A percentile compares a stretch with the other conserved stretches of the same genome.
Conservation (phyloP, 306 rosid species). For the Biancaea sappan region DNA sequence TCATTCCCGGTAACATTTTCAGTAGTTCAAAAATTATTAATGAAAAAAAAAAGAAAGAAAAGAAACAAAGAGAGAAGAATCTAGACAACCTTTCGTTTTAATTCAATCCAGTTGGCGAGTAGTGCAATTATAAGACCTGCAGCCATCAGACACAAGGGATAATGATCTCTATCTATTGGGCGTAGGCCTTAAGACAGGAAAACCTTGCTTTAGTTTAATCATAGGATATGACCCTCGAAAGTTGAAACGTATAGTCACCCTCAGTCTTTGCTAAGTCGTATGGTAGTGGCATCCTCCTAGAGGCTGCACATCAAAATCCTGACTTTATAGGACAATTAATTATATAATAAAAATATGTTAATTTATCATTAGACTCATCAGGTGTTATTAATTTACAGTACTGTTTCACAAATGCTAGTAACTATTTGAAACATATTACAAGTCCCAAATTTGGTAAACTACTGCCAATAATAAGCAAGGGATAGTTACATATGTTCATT, state of each 20-base stretch:
- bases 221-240: background rate
- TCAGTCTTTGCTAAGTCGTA: no score
- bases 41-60: conserved; percentile 4
- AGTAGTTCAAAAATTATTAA: background rate
- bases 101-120: conserved; percentile 38
- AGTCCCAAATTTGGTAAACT: no score
- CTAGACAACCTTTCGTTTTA: conserved; percentile 23
- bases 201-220: background rate
- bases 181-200: conserved; percentile 20
- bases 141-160: background rate
- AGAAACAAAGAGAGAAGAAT: conserved; percentile 16
- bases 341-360: no score
- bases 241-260: background rate
- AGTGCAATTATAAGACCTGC: background rate
- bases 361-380: no score
- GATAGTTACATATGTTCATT: no score
- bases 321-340: background rate
- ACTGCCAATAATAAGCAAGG: no score
- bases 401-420: no score
- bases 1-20: conserved; percentile 19
- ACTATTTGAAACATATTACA: no score
- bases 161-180: conserved; percentile 9
- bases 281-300: no score
- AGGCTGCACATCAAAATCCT: no score
- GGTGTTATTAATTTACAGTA: no score